A percentile compares a stretch with the other conserved stretches of the same genome.
phyloP scores from a whole-genome alignment of 1,139 yeast species.

The Debaryomycetaceae sp. region DNA sequence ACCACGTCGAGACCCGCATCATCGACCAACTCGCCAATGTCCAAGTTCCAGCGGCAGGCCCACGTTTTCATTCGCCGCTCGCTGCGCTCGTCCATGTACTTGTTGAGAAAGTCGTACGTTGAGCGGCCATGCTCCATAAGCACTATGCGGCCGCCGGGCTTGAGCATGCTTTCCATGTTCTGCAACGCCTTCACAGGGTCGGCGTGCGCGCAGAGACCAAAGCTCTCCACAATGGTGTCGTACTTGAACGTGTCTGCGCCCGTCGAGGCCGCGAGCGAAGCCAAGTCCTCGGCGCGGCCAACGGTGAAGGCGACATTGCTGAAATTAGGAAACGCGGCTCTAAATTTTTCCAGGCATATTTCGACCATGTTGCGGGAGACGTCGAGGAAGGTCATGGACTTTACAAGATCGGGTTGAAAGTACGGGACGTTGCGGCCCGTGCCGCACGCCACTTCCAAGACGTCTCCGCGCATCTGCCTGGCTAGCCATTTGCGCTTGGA shows the following conservation, averaged over 20 bases:
- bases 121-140: slow-evolving; percentile 91
- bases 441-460: slow-evolving; percentile 89
- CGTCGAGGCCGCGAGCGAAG: slow-evolving; percentile 35
- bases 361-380: slow-evolving; percentile 80
- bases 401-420: slow-evolving; percentile 46
- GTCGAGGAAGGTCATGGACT: slow-evolving; percentile 76
- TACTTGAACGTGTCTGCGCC: slow-evolving; percentile 39
- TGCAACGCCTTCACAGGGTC: slow-evolving; percentile 78
- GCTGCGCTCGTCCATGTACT: slow-evolving; percentile 73
- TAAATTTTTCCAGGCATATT: slow-evolving; percentile 65
- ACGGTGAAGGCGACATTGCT: slow-evolving; percentile 74
- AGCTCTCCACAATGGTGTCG: slow-evolving; percentile 88
- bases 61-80: slow-evolving; percentile 77
- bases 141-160: slow-evolving; percentile 86
- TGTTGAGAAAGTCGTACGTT: slow-evolving; percentile 64
- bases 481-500: slow-evolving; percentile 75
- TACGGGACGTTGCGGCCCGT: slow-evolving; percentile 88
- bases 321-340: slow-evolving; percentile 52
- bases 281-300: slow-evolving; percentile 84
- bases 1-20: slow-evolving; percentile 79
- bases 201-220: slow-evolving; percentile 91
- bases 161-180: slow-evolving; percentile 60
- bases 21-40: slow-evolving; percentile 76
- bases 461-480: slow-evolving; percentile 76
- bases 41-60: slow-evolving; percentile 98